Evolutionary conservation across 2,329 filamentous ascomycete genomes (phyloP).

Genomic region (Arthrobotrys musiformis): DNA sequence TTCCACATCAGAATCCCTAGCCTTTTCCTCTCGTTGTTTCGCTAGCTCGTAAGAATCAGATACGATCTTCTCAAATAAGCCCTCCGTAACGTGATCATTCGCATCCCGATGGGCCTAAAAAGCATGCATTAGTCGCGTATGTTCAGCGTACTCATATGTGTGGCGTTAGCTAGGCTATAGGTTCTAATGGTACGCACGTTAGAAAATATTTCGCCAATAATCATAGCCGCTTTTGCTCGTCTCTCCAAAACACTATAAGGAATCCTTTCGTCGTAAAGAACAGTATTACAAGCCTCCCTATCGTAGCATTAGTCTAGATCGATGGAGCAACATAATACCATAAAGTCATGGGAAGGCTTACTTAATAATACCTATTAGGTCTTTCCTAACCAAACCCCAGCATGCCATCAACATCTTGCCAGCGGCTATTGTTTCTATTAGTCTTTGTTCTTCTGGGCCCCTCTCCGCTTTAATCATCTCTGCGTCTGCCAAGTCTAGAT

Average conservation of each 20-base stretch:
- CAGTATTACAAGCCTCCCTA: constrained; percentile 38
- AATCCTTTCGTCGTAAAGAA: constrained; percentile 24
- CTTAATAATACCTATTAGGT: constrained; percentile 37
- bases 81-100: constrained; percentile 33
- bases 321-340: neutral
- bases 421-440: constrained; percentile 36
- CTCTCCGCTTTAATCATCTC: constrained; percentile 31
- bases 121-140: no score
- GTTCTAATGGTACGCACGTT: neutral
- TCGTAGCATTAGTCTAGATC: neutral
- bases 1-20: constrained; percentile 5
- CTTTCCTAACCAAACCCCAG: constrained; percentile 38
- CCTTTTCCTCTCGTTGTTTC: constrained; percentile 14
- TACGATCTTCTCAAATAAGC: constrained; percentile 38
- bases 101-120: constrained; percentile 31
- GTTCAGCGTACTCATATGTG: no score
- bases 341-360: neutral
- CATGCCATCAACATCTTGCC: constrained; percentile 38
- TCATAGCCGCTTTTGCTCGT: constrained; percentile 19
- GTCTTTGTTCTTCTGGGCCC: constrained; percentile 26
- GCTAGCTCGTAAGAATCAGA: constrained; percentile 41
- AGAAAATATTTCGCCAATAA: constrained; percentile 31
- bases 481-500: constrained; percentile 17
- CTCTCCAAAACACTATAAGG: neutral
- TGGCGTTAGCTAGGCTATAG: neutral